phyloP scores from a whole-genome alignment of 164 flowering plant species.

The Nelumbo lutea region DNA sequence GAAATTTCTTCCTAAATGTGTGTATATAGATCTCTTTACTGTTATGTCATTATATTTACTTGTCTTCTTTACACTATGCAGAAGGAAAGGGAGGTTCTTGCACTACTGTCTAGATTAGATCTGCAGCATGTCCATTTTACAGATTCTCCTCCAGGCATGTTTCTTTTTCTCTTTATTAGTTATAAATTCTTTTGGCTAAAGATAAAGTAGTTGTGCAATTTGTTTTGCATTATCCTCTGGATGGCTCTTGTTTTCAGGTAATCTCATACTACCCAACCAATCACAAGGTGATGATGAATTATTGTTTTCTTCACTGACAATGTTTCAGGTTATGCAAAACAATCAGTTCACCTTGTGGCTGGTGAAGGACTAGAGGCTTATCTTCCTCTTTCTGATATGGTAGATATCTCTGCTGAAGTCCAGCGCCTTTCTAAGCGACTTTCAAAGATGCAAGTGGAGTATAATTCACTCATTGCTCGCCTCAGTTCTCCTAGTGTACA shows the following conservation, averaged over 20 bases:
- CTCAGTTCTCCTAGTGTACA: constrained; percentile 67
- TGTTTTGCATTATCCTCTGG: not conserved
- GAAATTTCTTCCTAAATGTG: too few species aligned
- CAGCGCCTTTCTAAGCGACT: constrained; percentile 84
- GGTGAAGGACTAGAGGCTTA: constrained; percentile 94
- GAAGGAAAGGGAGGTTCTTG: constrained; percentile 82
- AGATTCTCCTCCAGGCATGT: constrained; percentile 66
- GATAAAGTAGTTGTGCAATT: not conserved
- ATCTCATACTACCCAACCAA: not conserved
- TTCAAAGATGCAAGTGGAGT: constrained; percentile 74
- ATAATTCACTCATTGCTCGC: constrained; percentile 68
- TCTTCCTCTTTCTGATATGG: constrained; percentile 93
- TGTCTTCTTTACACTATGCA: constrained; percentile 29
- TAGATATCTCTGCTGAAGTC: constrained; percentile 82
- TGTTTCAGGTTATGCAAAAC: constrained; percentile 68
- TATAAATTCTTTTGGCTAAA: not conserved
- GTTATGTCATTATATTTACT: not conserved
- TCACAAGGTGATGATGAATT: not conserved
- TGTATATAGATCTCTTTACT: too few species aligned
- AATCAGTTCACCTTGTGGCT: constrained; percentile 85
- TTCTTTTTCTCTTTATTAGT: not conserved
- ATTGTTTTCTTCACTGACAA: not conserved
- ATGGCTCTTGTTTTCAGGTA: not conserved
- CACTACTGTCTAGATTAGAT: constrained; percentile 79
- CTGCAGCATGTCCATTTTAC: constrained; percentile 50